Percentiles rank a stretch among this genome's conserved stretches.
Conservation (phyloP, 78 protist genomes). For the Dictyostelium discoideum region dicty_2.7 NC_007091.3:3078001-3078500, state of each 20-base stretch:
- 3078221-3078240: neutral
- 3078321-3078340: conserved; percentile 85
- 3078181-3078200: conserved; percentile 38
- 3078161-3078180: neutral
- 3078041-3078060: conserved; percentile 25
- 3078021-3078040: conserved; percentile 71
- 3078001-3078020: conserved; percentile 71
- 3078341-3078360: conserved; percentile 81
- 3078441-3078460: conserved; percentile 29
- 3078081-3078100: conserved; percentile 10
- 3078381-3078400: conserved; percentile 32
- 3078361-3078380: conserved; percentile 40
- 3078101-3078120: conserved; percentile 53
- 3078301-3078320: conserved; percentile 82
- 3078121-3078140: conserved; percentile 77
- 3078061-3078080: neutral
- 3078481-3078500: conserved; percentile 4
- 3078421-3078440: conserved; percentile 93
- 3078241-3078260: conserved; percentile 46
- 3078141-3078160: conserved; percentile 50
- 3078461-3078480: conserved; percentile 49
- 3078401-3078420: conserved; percentile 90
- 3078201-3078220: conserved; percentile 74
- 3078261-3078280: conserved; percentile 77
- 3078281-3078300: conserved; percentile 85